phyloP scores from a whole-genome alignment of 257 asterid species.

The Jacaranda mimosifolia region DNA sequence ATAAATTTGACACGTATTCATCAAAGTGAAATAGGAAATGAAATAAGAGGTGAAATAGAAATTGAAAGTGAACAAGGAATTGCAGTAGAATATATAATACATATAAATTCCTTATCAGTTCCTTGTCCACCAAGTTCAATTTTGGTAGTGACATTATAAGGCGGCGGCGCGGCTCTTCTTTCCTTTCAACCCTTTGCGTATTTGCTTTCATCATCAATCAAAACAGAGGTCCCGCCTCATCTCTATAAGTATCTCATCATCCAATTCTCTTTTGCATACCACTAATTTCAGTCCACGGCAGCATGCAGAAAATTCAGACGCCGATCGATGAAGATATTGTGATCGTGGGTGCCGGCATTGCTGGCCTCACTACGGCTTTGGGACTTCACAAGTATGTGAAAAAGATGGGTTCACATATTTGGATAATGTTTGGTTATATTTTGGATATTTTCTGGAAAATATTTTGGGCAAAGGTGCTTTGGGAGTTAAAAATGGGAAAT shows the following conservation, averaged over 20 bases:
- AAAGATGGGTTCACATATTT: no score
- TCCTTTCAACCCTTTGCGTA: slow-evolving; percentile 23
- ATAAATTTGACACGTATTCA: no score
- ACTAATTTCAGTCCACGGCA: background rate
- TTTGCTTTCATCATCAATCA: slow-evolving; percentile 23
- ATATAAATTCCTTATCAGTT: background rate
- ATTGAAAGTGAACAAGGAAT: no score
- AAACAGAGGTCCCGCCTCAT: background rate
- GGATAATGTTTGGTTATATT: no score
- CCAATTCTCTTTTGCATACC: background rate
- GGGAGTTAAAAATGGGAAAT: no score
- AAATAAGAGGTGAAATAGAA: no score
- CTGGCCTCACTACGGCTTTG: slow-evolving; percentile 69
- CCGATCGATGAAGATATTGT: slow-evolving; percentile 46
- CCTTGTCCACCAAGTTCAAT: slow-evolving; percentile 17
- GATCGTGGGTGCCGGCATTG: slow-evolving; percentile 69
- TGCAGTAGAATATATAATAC: no score
- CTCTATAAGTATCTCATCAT: background rate
- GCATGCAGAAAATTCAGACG: slow-evolving; percentile 19
- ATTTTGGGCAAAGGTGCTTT: no score
- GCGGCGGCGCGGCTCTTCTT: background rate
- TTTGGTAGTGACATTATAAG: background rate
- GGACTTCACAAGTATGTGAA: slow-evolving; percentile 69
- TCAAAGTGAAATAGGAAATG: no score
- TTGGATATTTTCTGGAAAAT: slow-evolving; percentile 30